Evolutionary conservation across 2,329 filamentous ascomycete species (phyloP), one percentile per base, ranked within the genome.

Genomic region (Xylaria sp.): DNA sequence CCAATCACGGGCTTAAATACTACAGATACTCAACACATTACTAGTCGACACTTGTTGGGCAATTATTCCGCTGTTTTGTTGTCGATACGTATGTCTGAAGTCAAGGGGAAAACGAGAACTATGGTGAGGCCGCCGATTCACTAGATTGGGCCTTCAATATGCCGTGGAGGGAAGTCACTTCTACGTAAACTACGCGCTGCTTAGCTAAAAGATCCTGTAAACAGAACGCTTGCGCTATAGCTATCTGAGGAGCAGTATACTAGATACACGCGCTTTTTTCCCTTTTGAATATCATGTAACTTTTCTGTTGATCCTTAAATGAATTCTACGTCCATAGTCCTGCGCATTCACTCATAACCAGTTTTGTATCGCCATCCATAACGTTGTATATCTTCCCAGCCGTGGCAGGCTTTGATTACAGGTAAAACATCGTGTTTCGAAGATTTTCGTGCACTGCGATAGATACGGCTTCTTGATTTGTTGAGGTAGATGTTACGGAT

Each of bases 381-480:
- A 21, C 21, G 29, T 10, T 13, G 37, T n/a, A n/a, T 13, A 47
- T 44, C 13, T 16, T 5, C 23, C 32, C 29, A 23, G 18, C 16
- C 9, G 9, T 27, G 12, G 27, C 9, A 21, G 29, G 13, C 29
- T 37, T n/a, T 47, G 18, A 18, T 81, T 72, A 88, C 62, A 88
- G 85, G 76, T 88, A 89, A 75, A 85, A 88, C 87, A 89, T 89
- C 3, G 81, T 81, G 60, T 88, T 74, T 53, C 69, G 72, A 44
- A 89, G 69, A 2, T 78, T 79, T 1, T 68, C 57, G 44, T 88
- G 84, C 18, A 88, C 58, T 3, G 27, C n/a, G 4, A 65, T 37
- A 3, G 42, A 12, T 2, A 55, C 0, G 1, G 60, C 23, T 3
- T 27, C 25, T 5, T 5, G 13, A 37, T 16, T 23, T n/a, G 40